Conservation (phyloP, 768 basidiomycete genomes). For the Artomyces pyxidatus region DNA sequence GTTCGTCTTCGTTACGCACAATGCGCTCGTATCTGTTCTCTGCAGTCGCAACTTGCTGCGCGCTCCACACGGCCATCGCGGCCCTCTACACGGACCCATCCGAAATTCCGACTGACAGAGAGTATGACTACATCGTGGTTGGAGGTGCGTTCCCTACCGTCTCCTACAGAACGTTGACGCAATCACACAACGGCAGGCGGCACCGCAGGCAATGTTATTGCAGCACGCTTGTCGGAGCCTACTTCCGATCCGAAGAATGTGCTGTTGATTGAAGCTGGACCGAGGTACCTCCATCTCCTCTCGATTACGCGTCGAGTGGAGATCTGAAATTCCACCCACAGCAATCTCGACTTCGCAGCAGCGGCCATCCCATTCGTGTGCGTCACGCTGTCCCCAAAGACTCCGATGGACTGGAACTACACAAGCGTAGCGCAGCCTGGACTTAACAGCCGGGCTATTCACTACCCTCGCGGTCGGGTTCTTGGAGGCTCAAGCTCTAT, state of each 20-base stretch:
- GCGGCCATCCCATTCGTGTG: slow-evolving; percentile 16
- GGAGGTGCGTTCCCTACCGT: background rate
- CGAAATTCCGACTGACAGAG: background rate
- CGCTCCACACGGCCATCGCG: no score
- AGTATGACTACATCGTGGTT: background rate
- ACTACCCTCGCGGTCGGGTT: slow-evolving; percentile 18
- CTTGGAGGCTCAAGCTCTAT: slow-evolving; percentile 22
- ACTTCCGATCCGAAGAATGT: background rate
- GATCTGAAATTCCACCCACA: background rate
- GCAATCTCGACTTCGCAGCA: slow-evolving; percentile 9
- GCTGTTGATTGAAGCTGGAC: background rate
- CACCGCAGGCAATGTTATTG: background rate
- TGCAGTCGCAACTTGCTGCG: no score
- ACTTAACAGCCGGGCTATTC: slow-evolving; percentile 14
- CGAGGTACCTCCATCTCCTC: background rate
- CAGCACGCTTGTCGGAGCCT: background rate
- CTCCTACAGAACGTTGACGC: background rate
- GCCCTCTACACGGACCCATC: background rate
- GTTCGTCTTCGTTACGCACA: no score
- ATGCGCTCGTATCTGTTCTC: no score
- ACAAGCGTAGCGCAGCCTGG: slow-evolving; percentile 18
- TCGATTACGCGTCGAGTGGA: background rate
- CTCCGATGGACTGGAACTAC: slow-evolving; percentile 22
- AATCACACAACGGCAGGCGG: no score
- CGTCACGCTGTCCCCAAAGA: slow-evolving; percentile 10